A percentile compares a stretch with the other conserved stretches of the same genome.
Conservation (phyloP, 148 eudicot species). For the Cornus controversa region DNA sequence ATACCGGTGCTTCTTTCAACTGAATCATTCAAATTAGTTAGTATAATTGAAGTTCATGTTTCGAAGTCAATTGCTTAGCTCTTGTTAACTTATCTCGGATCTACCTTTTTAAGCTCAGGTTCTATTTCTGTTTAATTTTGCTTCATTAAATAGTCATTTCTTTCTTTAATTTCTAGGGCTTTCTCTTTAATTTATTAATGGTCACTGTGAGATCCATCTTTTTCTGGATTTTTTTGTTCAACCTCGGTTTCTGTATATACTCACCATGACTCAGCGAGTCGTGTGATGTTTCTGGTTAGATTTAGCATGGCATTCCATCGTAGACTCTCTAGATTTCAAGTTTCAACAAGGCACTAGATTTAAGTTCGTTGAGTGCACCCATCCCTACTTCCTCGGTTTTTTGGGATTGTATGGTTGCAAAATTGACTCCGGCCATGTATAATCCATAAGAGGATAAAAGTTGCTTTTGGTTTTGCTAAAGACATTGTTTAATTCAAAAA, state of each 20-base stretch:
- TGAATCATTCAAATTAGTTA: neutral
- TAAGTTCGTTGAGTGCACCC: too few species aligned
- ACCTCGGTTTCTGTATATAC: too few species aligned
- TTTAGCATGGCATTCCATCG: too few species aligned
- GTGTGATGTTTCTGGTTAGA: neutral
- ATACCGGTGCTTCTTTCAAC: too few species aligned
- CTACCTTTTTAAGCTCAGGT: neutral
- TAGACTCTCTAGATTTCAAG: too few species aligned
- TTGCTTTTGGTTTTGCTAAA: too few species aligned
- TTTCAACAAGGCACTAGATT: too few species aligned
- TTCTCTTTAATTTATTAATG: neutral
- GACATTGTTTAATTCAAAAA: too few species aligned
- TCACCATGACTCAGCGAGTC: neutral
- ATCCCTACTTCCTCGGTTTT: too few species aligned
- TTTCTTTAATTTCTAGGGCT: neutral
- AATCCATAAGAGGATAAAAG: too few species aligned
- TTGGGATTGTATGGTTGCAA: too few species aligned
- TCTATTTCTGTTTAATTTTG: neutral
- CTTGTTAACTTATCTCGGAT: conserved; percentile 1
- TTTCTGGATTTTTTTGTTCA: conserved; percentile 12
- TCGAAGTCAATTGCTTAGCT: neutral
- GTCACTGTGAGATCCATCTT: neutral
- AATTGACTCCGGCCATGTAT: too few species aligned
- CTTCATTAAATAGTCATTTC: neutral
- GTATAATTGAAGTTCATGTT: neutral